phyloP scores from a whole-genome alignment of 1,139 yeast genomes.

The Geotrichum europaeum region DNA sequence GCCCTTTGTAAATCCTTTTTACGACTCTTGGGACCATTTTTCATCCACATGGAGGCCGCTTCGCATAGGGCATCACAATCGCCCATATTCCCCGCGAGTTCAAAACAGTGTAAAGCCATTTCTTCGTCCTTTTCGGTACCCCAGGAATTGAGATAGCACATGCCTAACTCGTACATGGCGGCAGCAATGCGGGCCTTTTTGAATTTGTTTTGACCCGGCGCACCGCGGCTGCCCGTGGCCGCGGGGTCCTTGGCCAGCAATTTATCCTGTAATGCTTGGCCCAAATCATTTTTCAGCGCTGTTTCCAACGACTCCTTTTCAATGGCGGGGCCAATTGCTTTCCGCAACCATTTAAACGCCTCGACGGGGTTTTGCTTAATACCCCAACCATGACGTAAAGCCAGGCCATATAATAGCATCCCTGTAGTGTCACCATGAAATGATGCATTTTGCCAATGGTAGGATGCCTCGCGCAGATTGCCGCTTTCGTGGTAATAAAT shows the following conservation, averaged over 20 bases:
- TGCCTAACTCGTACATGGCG: slow-evolving; percentile 57
- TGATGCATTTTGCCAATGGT: slow-evolving; percentile 60
- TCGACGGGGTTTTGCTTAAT: slow-evolving; percentile 52
- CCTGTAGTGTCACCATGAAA: slow-evolving; percentile 58
- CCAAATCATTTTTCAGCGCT: slow-evolving; percentile 8
- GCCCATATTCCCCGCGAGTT: slow-evolving; percentile 65
- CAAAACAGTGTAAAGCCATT: slow-evolving; percentile 54
- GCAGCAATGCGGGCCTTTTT: slow-evolving; percentile 35
- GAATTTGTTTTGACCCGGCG: slow-evolving; percentile 19
- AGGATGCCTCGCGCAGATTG: slow-evolving; percentile 61
- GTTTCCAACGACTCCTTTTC: slow-evolving; percentile 13
- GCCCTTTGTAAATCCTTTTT: slow-evolving; percentile 60
- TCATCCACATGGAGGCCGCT: slow-evolving; percentile 65
- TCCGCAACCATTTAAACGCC: slow-evolving; percentile 57
- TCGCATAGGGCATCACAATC: slow-evolving; percentile 63
- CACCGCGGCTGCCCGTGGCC: not conserved
- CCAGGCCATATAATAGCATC: slow-evolving; percentile 64
- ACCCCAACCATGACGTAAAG: slow-evolving; percentile 67
- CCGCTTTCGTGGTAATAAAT: slow-evolving; percentile 51
- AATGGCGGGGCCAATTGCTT: slow-evolving; percentile 37
- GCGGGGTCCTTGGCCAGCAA: slow-evolving; percentile 1
- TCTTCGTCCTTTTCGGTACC: slow-evolving; percentile 52
- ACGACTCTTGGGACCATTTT: slow-evolving; percentile 46
- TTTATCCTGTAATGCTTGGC: slow-evolving; percentile 6
- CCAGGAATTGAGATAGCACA: slow-evolving; percentile 53